phyloP scores from a whole-genome alignment of 1,284 basidiomycete genomes.

The Meira nashicola region DNA sequence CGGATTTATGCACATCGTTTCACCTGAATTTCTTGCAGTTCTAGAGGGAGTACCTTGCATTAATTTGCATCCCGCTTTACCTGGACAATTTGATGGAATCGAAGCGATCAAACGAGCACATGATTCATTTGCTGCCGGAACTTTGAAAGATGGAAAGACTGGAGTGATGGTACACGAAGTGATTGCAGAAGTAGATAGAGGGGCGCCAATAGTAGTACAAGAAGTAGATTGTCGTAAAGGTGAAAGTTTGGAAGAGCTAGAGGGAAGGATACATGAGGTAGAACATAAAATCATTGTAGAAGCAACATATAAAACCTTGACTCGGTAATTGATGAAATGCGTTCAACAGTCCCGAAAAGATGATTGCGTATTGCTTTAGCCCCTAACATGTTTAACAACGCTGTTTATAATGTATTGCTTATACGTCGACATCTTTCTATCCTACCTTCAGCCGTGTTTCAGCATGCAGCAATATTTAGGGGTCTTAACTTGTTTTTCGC shows the following conservation, averaged over 20 bases:
- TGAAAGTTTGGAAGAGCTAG: slow-evolving; percentile 71
- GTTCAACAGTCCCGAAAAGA: neutral
- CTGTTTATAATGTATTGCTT: too few species aligned
- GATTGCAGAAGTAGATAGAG: slow-evolving; percentile 86
- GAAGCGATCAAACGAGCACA: slow-evolving; percentile 83
- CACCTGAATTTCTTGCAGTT: slow-evolving; percentile 56
- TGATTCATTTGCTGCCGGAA: slow-evolving; percentile 60
- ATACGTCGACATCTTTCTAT: too few species aligned
- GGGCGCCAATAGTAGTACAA: slow-evolving; percentile 75
- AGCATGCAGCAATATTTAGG: too few species aligned
- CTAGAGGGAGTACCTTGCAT: slow-evolving; percentile 69
- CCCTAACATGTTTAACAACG: too few species aligned
- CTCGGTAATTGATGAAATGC: neutral
- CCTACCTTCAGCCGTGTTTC: too few species aligned
- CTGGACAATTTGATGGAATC: slow-evolving; percentile 88
- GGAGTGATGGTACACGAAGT: slow-evolving; percentile 95
- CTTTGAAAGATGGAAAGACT: slow-evolving; percentile 53
- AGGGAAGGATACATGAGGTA: slow-evolving; percentile 70
- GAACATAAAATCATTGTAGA: slow-evolving; percentile 92
- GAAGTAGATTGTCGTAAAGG: slow-evolving; percentile 68
- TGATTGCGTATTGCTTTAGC: too few species aligned
- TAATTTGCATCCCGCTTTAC: slow-evolving; percentile 93
- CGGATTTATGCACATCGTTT: slow-evolving; percentile 94
- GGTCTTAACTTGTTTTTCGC: too few species aligned
- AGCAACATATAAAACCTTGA: slow-evolving; percentile 66